Base-by-base conservation (phyloP, 441 rosid species). In the Sinapis alba region DNA sequence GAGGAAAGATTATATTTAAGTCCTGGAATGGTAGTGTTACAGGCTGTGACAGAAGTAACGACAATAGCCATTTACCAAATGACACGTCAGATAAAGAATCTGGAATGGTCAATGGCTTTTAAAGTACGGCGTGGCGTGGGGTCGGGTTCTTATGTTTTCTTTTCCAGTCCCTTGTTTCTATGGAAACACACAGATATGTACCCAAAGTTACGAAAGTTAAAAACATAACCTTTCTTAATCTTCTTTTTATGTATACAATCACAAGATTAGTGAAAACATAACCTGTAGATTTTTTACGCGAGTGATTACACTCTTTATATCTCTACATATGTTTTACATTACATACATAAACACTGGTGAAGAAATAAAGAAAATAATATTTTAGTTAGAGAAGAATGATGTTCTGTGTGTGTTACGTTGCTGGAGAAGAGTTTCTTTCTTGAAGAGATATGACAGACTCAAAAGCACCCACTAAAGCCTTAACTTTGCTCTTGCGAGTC, bases 391-490 rank as follows among this genome's bases (percentile, higher is more conserved):
- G 9, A 7, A 54, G 51, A 24, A 27, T 43, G 62, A 67, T 36
- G 30, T 51, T 23, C n/a, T 15, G 47, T 11, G 53, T 70, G 27
- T 72, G 27, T 83, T 75, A 79, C 0, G 53, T 53, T 57, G 45
- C 54, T 34, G 62, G 65, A 41, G 85, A 72, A 67, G 91, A 83
- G 58, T 84, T 82, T 47, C 20, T 70, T 45, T 88, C 94, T 77
- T 91, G 97, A 50, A 93, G 91, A 43, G 96, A 93, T 74, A 96
- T 93, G 73, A 94, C 94, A 6, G 97, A 83, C 83, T 96, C 98
- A 69, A 96, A 96, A 63, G 98, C 99, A 36, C 96, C 91, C 11
- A 92, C 98, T 82, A 96, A 84, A 62, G 97, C 98, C 79, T 90
- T 92, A 18, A 96, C 99, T 84, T 90, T 93, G 75, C 96, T 90